Conservation (phyloP, 1,139 yeast genomes). For the Arxiozyma heterogenica region DNA sequence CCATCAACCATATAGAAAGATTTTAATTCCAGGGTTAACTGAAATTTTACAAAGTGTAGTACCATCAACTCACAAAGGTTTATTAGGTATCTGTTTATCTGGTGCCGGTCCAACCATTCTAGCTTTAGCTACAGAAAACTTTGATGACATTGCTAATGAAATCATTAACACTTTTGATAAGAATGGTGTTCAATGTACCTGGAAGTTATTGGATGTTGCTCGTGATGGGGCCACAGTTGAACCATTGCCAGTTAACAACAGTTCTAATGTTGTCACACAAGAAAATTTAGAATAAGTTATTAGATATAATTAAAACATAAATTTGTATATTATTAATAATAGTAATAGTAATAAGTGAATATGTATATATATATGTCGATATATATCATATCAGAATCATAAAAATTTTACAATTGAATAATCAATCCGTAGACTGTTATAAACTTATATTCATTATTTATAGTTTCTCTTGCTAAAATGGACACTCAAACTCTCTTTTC, state of each 20-base stretch:
- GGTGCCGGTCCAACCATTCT: slow-evolving; percentile 98
- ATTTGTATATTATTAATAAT: neutral
- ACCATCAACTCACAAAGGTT: slow-evolving; percentile 73
- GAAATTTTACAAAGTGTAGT: slow-evolving; percentile 75
- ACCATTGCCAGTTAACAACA: neutral
- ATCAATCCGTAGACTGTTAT: neutral
- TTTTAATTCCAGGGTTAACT: slow-evolving; percentile 80
- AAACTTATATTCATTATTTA: no score
- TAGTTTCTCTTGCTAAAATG: neutral
- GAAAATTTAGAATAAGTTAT: neutral
- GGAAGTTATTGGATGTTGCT: slow-evolving; percentile 82
- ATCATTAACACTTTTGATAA: slow-evolving; percentile 61
- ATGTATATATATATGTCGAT: no score
- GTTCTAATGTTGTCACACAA: neutral
- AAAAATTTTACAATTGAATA: neutral
- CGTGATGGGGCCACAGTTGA: slow-evolving; percentile 64
- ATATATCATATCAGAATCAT: neutral
- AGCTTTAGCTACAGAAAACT: slow-evolving; percentile 84
- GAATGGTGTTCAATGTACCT: slow-evolving; percentile 61
- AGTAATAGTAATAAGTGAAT: neutral
- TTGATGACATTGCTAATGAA: slow-evolving; percentile 70
- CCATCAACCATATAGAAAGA: slow-evolving; percentile 91
- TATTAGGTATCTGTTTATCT: slow-evolving; percentile 86
- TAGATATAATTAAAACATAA: neutral
- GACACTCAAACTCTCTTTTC: neutral